phyloP scores from a whole-genome alignment of 73 alveolate species.

The Paramecium primaurelia region DNA sequence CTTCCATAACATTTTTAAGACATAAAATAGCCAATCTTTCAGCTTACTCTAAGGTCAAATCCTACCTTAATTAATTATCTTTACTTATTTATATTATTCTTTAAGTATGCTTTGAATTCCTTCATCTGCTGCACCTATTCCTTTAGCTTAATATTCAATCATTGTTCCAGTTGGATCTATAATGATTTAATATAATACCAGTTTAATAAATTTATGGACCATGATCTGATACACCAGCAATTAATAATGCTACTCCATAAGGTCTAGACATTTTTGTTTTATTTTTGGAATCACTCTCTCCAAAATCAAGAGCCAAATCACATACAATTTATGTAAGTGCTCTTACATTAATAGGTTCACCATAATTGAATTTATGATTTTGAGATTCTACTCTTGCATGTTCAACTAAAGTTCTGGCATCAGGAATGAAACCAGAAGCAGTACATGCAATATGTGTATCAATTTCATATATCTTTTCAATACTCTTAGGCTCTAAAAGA shows the following conservation, averaged over 20 bases:
- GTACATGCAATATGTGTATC: conserved; percentile 34
- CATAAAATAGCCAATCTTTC: conserved; percentile 82
- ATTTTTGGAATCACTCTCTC: conserved; percentile 75
- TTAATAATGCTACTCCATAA: conserved; percentile 91
- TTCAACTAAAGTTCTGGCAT: conserved; percentile 93
- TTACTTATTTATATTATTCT: conserved; percentile 79
- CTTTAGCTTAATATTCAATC: conserved; percentile 92
- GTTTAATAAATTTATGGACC: conserved; percentile 92
- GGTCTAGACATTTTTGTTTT: conserved; percentile 90
- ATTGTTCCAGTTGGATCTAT: conserved; percentile 95
- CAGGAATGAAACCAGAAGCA: conserved; percentile 89
- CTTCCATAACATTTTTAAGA: conserved; percentile 94
- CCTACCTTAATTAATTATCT: not conserved
- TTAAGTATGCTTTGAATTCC: conserved; percentile 87
- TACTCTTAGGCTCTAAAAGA: conserved; percentile 47
- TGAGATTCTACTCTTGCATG: conserved; percentile 95
- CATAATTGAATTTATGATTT: conserved; percentile 89
- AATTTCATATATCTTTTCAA: conserved; percentile 30
- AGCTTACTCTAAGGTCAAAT: conserved; percentile 86
- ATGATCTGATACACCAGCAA: conserved; percentile 94
- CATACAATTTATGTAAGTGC: conserved; percentile 87
- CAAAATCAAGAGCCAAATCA: conserved; percentile 94
- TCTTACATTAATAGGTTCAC: conserved; percentile 88
- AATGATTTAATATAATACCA: not conserved
- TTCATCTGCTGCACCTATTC: conserved; percentile 96